Conservation (phyloP, 192 early-diverging fungal genomes). For the Podochytrium sp. region DNA sequence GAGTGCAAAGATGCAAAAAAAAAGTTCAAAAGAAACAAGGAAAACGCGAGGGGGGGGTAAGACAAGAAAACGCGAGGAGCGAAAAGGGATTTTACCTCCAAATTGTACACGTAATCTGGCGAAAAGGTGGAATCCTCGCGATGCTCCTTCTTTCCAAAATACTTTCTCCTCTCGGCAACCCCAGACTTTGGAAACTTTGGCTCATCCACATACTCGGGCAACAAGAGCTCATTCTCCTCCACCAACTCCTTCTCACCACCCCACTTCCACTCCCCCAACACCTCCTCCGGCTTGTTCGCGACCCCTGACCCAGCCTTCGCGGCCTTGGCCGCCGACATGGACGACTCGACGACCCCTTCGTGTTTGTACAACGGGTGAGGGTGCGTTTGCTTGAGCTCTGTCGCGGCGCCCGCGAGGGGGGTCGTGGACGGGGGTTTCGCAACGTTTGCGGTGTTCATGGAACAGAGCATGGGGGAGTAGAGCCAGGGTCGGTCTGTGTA, state of each 20-base stretch:
- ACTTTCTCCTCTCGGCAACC: conserved; percentile 53
- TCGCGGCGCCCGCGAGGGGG: conserved; percentile 31
- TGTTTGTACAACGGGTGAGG: conserved; percentile 23
- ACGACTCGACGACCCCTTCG: not conserved
- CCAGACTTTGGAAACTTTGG: conserved; percentile 44
- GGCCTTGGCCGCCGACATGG: not conserved
- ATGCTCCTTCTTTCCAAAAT: conserved; percentile 54
- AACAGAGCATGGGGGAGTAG: conserved; percentile 68
- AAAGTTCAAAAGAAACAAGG: conserved; percentile 16
- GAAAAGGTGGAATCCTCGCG: conserved; percentile 53
- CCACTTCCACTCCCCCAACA: conserved; percentile 45
- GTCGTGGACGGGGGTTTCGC: conserved; percentile 31
- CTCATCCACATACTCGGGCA: conserved; percentile 44
- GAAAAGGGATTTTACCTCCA: too few species aligned
- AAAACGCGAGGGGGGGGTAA: too few species aligned
- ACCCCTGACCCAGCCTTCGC: conserved; percentile 12
- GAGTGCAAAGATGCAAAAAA: conserved; percentile 51
- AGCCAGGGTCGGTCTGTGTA: conserved; percentile 75
- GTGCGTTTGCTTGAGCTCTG: conserved; percentile 1
- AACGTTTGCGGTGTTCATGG: conserved; percentile 75
- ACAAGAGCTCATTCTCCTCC: conserved; percentile 44
- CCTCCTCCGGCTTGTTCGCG: conserved; percentile 16
- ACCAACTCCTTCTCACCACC: conserved; percentile 35
- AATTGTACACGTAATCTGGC: conserved; percentile 72
- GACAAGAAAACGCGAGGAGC: too few species aligned